phyloP scores from a whole-genome alignment of 441 rosid species.

The Adansonia grandidieri region DNA sequence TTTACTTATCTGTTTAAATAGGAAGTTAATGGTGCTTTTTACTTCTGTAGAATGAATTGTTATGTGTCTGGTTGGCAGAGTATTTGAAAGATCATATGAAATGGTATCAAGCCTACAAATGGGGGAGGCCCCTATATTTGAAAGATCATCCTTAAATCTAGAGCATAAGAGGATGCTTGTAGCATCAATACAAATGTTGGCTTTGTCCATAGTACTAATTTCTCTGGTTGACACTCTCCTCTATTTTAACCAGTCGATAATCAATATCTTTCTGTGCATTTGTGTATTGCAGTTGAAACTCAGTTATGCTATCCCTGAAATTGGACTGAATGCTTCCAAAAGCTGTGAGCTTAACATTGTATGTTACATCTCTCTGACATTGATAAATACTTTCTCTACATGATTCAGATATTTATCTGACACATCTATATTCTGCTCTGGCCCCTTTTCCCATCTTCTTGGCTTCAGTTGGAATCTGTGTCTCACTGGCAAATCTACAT shows the following conservation, averaged over 20 bases:
- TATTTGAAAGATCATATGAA: neutral
- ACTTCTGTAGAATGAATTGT: neutral
- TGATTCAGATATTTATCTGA: neutral
- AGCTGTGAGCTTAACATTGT: constrained; percentile 9
- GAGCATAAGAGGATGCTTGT: neutral
- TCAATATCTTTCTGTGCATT: neutral
- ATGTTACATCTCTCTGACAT: neutral
- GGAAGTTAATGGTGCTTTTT: neutral
- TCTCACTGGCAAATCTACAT: neutral
- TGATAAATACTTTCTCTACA: constrained; percentile 2
- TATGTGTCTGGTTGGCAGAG: neutral
- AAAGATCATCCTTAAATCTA: too few species aligned
- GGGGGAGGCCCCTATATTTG: too few species aligned
- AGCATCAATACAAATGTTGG: neutral
- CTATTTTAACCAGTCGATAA: neutral
- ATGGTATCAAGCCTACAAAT: too few species aligned
- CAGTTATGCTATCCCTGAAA: neutral
- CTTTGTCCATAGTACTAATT: neutral
- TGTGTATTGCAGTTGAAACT: constrained; percentile 15
- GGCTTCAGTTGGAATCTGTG: neutral
- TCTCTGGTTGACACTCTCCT: neutral
- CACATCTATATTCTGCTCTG: neutral
- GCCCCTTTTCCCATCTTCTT: neutral
- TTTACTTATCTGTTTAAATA: neutral
- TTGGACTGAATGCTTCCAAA: neutral